Percentiles rank a stretch among this genome's conserved stretches.
phyloP scores from a whole-genome alignment of 495 filamentous ascomycete species.

The Daldinia loculata region DNA sequence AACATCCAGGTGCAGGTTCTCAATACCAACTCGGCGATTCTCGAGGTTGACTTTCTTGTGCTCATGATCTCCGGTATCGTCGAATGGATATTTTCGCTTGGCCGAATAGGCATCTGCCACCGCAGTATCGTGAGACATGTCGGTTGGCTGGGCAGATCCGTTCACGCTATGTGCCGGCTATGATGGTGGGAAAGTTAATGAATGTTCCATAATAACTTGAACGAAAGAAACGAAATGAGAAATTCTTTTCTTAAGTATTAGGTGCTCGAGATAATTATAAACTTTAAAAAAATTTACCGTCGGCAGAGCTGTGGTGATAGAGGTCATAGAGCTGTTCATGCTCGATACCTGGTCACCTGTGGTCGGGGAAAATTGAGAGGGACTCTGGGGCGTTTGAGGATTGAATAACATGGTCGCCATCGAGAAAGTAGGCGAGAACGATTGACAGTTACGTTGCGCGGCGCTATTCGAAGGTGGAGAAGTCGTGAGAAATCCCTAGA shows the following conservation, averaged over 20 bases:
- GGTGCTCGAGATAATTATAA: neutral
- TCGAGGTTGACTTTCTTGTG: conserved; percentile 66
- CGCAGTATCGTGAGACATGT: conserved; percentile 52
- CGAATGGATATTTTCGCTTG: conserved; percentile 63
- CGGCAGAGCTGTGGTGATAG: conserved; percentile 56
- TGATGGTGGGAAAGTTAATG: neutral
- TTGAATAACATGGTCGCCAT: conserved; percentile 63
- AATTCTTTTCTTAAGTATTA: too few relatives aligned
- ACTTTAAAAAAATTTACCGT: conserved; percentile 43
- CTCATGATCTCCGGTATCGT: conserved; percentile 57
- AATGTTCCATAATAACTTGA: neutral
- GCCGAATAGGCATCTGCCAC: conserved; percentile 56
- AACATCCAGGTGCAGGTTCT: conserved; percentile 64
- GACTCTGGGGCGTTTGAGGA: conserved; percentile 68
- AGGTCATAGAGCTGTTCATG: conserved; percentile 56
- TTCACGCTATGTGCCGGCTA: conserved; percentile 66
- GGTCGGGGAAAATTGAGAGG: conserved; percentile 61
- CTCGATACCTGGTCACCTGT: conserved; percentile 55
- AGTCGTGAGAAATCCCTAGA: conserved; percentile 10
- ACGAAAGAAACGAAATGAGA: neutral
- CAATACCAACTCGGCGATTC: conserved; percentile 61
- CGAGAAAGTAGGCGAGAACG: conserved; percentile 34
- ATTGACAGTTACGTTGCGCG: conserved; percentile 20
- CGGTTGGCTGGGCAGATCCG: conserved; percentile 54
- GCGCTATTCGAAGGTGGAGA: conserved; percentile 21